Percentiles rank a stretch among this genome's conserved stretches.
Conservation (phyloP, 2,329 filamentous ascomycete species). For the Monosporascus sp. region DNA sequence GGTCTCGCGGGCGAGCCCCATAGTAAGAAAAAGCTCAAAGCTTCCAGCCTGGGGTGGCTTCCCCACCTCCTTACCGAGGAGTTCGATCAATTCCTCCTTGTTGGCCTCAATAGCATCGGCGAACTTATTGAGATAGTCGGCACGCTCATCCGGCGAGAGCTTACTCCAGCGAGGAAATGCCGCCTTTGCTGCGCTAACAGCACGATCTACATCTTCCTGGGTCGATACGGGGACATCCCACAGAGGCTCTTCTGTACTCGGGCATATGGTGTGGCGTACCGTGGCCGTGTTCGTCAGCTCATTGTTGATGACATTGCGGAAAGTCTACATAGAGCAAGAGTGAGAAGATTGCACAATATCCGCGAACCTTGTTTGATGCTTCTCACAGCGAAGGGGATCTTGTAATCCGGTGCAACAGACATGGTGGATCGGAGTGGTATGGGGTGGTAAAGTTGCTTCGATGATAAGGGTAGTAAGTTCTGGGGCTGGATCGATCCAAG, state of each 20-base stretch:
- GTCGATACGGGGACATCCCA: constrained; percentile 43
- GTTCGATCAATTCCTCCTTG: constrained; percentile 6
- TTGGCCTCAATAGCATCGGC: constrained; percentile 8
- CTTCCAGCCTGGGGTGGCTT: constrained; percentile 9
- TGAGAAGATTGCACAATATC: background rate
- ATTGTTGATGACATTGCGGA: constrained; percentile 47
- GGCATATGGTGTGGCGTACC: constrained; percentile 43
- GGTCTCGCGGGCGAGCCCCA: constrained; percentile 7
- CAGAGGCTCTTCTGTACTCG: constrained; percentile 41
- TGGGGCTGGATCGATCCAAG: no score
- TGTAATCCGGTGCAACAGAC: constrained; percentile 4
- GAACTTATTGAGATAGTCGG: background rate
- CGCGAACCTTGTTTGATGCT: background rate
- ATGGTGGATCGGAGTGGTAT: background rate
- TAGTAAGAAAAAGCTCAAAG: constrained; percentile 7
- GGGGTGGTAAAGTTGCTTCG: no score
- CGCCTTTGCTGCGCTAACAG: constrained; percentile 39
- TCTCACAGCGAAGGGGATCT: constrained; percentile 7
- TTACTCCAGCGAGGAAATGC: constrained; percentile 41
- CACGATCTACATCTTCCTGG: constrained; percentile 41
- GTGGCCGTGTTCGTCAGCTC: constrained; percentile 37
- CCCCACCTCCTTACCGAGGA: constrained; percentile 10
- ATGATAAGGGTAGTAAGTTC: no score
- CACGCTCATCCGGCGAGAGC: constrained; percentile 9
- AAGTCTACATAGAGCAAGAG: constrained; percentile 13